Evolutionary conservation across 305 asterid genomes (phyloP), one percentile per base, ranked within the genome.

Genomic region (Fraxinus greggii): DNA sequence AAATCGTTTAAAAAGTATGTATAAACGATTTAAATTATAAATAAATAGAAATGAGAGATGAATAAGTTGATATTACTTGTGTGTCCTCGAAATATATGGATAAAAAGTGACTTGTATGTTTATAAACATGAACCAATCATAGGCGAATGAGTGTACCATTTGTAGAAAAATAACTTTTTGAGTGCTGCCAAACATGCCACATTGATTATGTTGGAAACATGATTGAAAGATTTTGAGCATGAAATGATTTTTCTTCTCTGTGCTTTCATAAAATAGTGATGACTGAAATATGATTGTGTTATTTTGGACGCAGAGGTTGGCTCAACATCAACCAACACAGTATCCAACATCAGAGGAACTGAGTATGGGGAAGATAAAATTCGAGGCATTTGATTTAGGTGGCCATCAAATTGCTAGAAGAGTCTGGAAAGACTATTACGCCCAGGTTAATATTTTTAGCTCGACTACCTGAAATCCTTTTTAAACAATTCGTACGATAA

Each of bases 341-440:
- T 69, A 83, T 82, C 90, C 91, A 26, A 90, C 91, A 21, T 90
- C 90, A 29, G 91, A 87, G 89, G 93, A 90, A 80, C 85, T 88
- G 80, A 87, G 89, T 82, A 88, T 89, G 42, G 93, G 90, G 38
- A 82, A 82, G 3, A 90, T 90, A 1, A 90, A 84, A 65, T 87
- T 88, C 79, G 88, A 83, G 78, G 92, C 92, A 59, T 90, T 90
- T 48, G 93, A 90, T 83, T 87, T 90, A 87, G 92, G 91, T 9
- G 91, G 93, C 19, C 93, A 90, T 80, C 89, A 74, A 79, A 88
- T 88, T 84, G 91, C 92, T 51, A 84, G 91, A 67, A 87, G 92
- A 85, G 92, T 90, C 51, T 90, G 91, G 92, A 88, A 63, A 65
- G 92, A 90, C 90, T 88, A 88, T 78, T 90, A 88, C 84, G 91